Conservation (phyloP, 768 basidiomycete species). For the Suillus clintonianus region DNA sequence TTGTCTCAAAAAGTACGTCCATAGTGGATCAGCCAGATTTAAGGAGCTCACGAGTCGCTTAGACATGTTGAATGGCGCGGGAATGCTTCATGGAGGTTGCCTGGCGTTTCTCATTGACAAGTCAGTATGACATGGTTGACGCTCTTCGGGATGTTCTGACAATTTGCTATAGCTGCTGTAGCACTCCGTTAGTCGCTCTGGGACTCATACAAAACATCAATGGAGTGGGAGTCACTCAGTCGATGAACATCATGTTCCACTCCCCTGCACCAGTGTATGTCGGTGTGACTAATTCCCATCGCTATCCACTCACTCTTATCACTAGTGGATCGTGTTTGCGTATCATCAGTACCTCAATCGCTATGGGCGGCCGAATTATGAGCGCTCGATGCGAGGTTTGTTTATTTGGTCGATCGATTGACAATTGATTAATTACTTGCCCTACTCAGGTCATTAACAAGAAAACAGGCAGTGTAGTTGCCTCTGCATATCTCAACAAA, state of each 20-base stretch:
- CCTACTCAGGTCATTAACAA: slow-evolving; percentile 57
- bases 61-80: slow-evolving; percentile 78
- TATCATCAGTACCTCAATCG: slow-evolving; percentile 64
- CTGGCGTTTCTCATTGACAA: slow-evolving; percentile 76
- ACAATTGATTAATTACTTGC: slow-evolving; percentile 4
- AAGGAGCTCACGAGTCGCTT: background rate
- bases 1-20: slow-evolving; percentile 59
- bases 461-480: slow-evolving; percentile 55
- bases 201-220: slow-evolving; percentile 61
- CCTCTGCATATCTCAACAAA: slow-evolving; percentile 69
- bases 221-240: slow-evolving; percentile 75
- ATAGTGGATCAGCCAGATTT: background rate
- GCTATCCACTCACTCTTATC: slow-evolving; percentile 7
- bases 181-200: slow-evolving; percentile 67
- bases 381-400: slow-evolving; percentile 69
- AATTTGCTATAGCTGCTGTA: slow-evolving; percentile 51
- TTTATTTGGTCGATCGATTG: slow-evolving; percentile 5
- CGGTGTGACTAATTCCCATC: background rate
- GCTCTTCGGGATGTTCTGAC: background rate
- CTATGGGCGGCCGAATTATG: slow-evolving; percentile 71
- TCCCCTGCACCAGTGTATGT: slow-evolving; percentile 65
- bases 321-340: slow-evolving; percentile 58
- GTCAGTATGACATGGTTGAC: slow-evolving; percentile 34
- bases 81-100: slow-evolving; percentile 77
- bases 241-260: slow-evolving; percentile 70